Evolutionary conservation across 2,329 filamentous ascomycete genomes (phyloP), one percentile per base, ranked within the genome.

Genomic region (Cladosporium sp.): DNA sequence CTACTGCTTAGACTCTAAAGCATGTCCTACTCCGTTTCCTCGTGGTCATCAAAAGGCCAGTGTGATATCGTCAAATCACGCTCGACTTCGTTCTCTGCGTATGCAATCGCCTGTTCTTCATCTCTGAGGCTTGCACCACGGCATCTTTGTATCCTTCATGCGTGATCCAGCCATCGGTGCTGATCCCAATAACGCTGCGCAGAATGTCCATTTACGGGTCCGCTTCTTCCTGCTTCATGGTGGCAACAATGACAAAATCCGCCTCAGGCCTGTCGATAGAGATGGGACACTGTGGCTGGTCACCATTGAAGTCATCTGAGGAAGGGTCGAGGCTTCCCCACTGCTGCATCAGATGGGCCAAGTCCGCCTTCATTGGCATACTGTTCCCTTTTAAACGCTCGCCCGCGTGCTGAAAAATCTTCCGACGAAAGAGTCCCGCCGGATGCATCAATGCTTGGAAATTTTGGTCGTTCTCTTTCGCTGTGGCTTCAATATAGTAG

Each of bases 311-410:
- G 12, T 32, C 28, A 32, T 9, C 3, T 32, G 28, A 7, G 28
- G 8, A 10, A 10, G 28, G 2, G 12, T 10, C 12, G 12, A 32
- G 28, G 12, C 28, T 39, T 4, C 9, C 4, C 36, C 36, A 39
- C 9, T 39, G n/a, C 36, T 39, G 36, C n/a, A 19, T 39, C 6
- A n/a, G n/a, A 4, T 17, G 36, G 4, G 19, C n/a, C 36, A 39
- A 39, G n/a, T 20, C n/a, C 5, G n/a, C 37, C 12, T 40, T 40
- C 37, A 40, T 8, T 7, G 65, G 62, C 9, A 65, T 62, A 32
- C 44, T 65, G 58, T 68, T 65, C 1, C 66, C 66, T 52, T 67
- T 63, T 65, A 64, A 68, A 1, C 63, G 65, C 32, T 37, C 64
- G 10, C 37, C 28, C 19, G 64, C 61, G 39, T 63, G 60, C 8